phyloP scores from a whole-genome alignment of 306 rosid species.

The Ceratonia siliqua region DNA sequence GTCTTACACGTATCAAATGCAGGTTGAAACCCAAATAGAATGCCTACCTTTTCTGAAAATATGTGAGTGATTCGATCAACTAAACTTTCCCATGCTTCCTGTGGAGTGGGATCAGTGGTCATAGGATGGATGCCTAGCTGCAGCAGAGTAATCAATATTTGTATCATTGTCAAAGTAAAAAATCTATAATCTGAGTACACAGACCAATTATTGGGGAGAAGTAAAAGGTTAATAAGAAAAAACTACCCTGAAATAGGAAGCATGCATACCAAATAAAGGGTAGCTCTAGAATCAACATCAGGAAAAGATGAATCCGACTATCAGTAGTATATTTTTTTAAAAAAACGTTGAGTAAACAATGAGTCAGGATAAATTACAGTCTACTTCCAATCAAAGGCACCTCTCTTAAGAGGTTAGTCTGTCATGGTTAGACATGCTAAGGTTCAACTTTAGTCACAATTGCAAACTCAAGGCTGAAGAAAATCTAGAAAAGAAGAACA shows the following conservation, averaged over 20 bases:
- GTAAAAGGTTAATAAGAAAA: neutral
- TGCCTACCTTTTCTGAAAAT: slow-evolving; percentile 80
- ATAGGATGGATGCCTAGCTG: slow-evolving; percentile 69
- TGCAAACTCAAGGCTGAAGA: no score
- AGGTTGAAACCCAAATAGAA: slow-evolving; percentile 11
- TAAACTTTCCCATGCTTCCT: slow-evolving; percentile 63
- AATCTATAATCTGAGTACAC: neutral
- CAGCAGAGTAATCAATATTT: slow-evolving; percentile 33
- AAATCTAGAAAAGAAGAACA: no score
- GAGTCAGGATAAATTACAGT: no score
- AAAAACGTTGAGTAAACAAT: no score
- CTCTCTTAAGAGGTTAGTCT: no score
- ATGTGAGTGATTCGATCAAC: slow-evolving; percentile 51
- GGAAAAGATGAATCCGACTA: slow-evolving; percentile 7
- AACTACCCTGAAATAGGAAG: neutral
- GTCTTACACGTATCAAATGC: neutral
- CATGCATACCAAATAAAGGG: slow-evolving; percentile 12
- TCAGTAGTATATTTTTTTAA: slow-evolving; percentile 8
- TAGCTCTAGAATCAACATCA: neutral
- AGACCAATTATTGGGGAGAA: neutral
- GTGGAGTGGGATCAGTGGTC: slow-evolving; percentile 46
- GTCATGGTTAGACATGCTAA: no score
- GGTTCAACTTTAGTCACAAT: no score
- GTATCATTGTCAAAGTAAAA: slow-evolving; percentile 20
- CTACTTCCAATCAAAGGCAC: no score